Percentiles rank a stretch among this genome's conserved stretches.
These are phyloP conservation scores for Hymenochaete sp. DNA, from an alignment of 1,284 basidiomycete species.

Conservation along the genomic window DNA sequence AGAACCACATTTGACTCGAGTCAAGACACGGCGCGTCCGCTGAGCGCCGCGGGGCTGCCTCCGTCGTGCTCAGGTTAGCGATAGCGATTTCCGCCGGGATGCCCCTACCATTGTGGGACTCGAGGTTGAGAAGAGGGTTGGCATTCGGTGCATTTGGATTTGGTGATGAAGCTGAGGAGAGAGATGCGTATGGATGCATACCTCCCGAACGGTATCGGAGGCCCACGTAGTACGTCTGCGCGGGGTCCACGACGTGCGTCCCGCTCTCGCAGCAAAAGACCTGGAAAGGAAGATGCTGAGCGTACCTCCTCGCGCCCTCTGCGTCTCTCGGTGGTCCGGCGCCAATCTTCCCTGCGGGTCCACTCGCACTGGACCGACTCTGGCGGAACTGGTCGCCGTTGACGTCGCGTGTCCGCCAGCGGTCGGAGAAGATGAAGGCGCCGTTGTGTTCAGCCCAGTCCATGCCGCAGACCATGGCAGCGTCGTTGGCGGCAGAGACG, in stretches of 20 bases:
- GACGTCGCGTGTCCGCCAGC: constrained; percentile 93
- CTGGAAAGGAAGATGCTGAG: constrained; percentile 88
- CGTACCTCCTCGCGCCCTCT: constrained; percentile 73
- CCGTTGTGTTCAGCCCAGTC: constrained; percentile 97
- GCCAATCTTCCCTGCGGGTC: constrained; percentile 81
- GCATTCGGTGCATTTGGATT: too few relatives aligned
- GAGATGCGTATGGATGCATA: too few relatives aligned
- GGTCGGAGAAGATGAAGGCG: constrained; percentile 93
- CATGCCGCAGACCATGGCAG: constrained; percentile 96
- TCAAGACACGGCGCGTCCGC: constrained; percentile 85
- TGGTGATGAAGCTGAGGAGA: too few relatives aligned
- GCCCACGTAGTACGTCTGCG: constrained; percentile 86
- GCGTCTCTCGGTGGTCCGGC: constrained; percentile 76
- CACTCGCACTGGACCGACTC: constrained; percentile 83
- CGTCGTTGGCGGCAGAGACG: constrained; percentile 80
- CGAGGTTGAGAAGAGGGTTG: too few relatives aligned
- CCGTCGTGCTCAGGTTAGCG: constrained; percentile 65
- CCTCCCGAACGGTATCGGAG: constrained; percentile 77
- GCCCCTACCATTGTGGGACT: too few relatives aligned
- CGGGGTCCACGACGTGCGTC: constrained; percentile 89
- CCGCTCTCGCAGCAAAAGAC: constrained; percentile 96
- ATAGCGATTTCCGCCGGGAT: constrained; percentile 64
- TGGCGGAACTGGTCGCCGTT: constrained; percentile 93
- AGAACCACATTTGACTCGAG: constrained; percentile 93
- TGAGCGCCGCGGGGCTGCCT: constrained; percentile 47